Conservation (phyloP, 2,329 filamentous ascomycete genomes). For the Monosporascus sp. region DNA sequence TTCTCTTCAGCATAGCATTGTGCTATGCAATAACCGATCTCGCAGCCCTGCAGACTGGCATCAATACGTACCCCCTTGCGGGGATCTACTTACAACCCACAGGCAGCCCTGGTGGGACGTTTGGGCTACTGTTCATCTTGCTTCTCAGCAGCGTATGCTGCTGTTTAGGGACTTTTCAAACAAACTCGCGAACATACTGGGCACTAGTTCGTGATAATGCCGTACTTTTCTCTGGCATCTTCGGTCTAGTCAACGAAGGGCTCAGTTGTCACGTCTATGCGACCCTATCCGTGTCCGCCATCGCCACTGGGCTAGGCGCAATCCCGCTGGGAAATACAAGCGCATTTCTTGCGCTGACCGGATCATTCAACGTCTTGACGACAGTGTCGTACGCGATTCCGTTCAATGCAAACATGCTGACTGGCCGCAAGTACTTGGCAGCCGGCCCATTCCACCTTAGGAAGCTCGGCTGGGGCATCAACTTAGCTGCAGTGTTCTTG, state of each 20-base stretch:
- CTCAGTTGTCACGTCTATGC: constrained; percentile 55
- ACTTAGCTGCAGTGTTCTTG: constrained; percentile 43
- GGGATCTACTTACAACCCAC: constrained; percentile 58
- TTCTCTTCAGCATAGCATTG: constrained; percentile 45
- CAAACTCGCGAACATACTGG: constrained; percentile 42
- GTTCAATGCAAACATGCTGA: constrained; percentile 45
- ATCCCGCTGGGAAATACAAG: constrained; percentile 50
- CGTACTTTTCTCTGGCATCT: constrained; percentile 49
- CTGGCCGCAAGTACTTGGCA: constrained; percentile 44
- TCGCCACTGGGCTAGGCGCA: constrained; percentile 49
- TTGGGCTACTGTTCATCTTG: constrained; percentile 53
- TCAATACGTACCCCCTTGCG: constrained; percentile 54
- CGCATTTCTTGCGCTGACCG: constrained; percentile 52
- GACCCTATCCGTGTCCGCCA: constrained; percentile 45
- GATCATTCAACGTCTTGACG: constrained; percentile 53
- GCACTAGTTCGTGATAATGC: constrained; percentile 54
- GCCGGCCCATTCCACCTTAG: constrained; percentile 50
- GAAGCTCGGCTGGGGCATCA: constrained; percentile 42
- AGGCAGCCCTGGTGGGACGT: constrained; percentile 41
- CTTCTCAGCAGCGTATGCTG: constrained; percentile 46
- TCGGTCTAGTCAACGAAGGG: constrained; percentile 45
- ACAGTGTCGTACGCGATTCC: constrained; percentile 48
- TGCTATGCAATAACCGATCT: constrained; percentile 54
- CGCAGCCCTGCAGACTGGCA: constrained; percentile 41
- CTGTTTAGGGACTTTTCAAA: constrained; percentile 46